phyloP scores from a whole-genome alignment of 208 protist species.

The Crithidia sp. region DNA sequence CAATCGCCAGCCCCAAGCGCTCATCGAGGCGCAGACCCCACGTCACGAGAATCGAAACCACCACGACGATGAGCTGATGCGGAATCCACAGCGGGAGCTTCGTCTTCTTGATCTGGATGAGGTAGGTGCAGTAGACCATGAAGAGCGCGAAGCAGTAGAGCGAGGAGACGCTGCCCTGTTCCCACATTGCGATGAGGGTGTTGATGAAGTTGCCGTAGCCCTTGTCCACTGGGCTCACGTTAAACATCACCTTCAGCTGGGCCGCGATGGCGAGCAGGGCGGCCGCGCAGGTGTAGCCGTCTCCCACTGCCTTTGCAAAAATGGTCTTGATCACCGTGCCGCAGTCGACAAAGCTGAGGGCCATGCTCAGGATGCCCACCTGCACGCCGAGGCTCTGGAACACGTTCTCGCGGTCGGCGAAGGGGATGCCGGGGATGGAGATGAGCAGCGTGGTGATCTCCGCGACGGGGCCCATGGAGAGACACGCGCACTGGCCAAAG shows the following conservation, averaged over 20 bases:
- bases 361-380: slow-evolving; percentile 50
- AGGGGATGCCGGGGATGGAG: slow-evolving; percentile 43
- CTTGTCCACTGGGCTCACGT: slow-evolving; percentile 35
- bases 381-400: slow-evolving; percentile 56
- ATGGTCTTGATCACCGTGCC: slow-evolving; percentile 63
- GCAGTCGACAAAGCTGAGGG: slow-evolving; percentile 54
- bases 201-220: slow-evolving; percentile 42
- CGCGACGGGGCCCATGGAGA: slow-evolving; percentile 53
- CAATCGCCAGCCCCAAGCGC: slow-evolving; percentile 35
- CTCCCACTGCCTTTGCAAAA: slow-evolving; percentile 60
- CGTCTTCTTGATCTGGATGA: slow-evolving; percentile 56
- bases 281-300: slow-evolving; percentile 63
- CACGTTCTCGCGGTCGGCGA: slow-evolving; percentile 26
- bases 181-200: slow-evolving; percentile 37
- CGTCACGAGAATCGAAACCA: slow-evolving; percentile 53
- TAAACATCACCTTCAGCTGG: slow-evolving; percentile 65
- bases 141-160: slow-evolving; percentile 59
- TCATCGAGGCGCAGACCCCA: slow-evolving; percentile 37
- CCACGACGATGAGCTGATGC: slow-evolving; percentile 67
- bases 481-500: slow-evolving; percentile 47
- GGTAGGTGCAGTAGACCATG: slow-evolving; percentile 48
- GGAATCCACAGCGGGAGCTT: slow-evolving; percentile 56
- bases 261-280: slow-evolving; percentile 48
- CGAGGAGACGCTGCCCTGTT: slow-evolving; percentile 29
- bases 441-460: slow-evolving; percentile 66